phyloP scores from a whole-genome alignment of 257 asterid species.

The Salvia splendens region DNA sequence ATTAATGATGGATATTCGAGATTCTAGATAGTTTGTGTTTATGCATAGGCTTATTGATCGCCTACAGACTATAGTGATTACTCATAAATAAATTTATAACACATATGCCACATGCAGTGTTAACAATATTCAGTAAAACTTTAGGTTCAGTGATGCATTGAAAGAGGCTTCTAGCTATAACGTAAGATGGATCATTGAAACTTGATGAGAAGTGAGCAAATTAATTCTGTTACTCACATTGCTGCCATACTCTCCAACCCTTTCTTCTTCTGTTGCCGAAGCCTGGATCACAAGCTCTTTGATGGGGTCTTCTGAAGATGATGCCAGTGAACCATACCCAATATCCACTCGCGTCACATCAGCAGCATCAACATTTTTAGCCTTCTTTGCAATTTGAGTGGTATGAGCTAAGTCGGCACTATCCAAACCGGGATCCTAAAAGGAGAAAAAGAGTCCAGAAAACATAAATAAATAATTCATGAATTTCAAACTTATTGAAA shows the following conservation, averaged over 20 bases:
- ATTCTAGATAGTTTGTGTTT: too few relatives aligned
- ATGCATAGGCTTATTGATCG: too few relatives aligned
- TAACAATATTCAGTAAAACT: too few relatives aligned
- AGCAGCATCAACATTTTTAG: constrained; percentile 9
- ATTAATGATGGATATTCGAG: too few relatives aligned
- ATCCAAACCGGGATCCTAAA: constrained; percentile 12
- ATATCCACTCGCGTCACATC: constrained; percentile 10
- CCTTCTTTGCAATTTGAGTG: constrained; percentile 8
- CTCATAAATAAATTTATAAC: too few relatives aligned
- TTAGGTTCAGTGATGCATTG: too few relatives aligned
- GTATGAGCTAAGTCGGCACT: neutral
- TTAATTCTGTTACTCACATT: constrained; percentile 14
- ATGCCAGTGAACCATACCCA: neutral
- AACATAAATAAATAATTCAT: neutral
- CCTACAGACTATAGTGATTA: too few relatives aligned
- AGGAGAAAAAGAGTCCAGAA: neutral
- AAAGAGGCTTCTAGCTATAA: too few relatives aligned
- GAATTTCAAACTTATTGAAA: neutral
- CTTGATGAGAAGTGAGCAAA: too few relatives aligned
- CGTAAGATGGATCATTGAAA: too few relatives aligned
- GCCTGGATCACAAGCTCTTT: neutral
- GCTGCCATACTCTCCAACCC: neutral
- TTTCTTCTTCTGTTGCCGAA: neutral
- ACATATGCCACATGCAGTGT: too few relatives aligned
- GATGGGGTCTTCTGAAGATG: constrained; percentile 20